Evolutionary conservation across 1,284 basidiomycete genomes (phyloP), one percentile per base, ranked within the genome.

Genomic region (Cutaneotrichosporon sp.): DNA sequence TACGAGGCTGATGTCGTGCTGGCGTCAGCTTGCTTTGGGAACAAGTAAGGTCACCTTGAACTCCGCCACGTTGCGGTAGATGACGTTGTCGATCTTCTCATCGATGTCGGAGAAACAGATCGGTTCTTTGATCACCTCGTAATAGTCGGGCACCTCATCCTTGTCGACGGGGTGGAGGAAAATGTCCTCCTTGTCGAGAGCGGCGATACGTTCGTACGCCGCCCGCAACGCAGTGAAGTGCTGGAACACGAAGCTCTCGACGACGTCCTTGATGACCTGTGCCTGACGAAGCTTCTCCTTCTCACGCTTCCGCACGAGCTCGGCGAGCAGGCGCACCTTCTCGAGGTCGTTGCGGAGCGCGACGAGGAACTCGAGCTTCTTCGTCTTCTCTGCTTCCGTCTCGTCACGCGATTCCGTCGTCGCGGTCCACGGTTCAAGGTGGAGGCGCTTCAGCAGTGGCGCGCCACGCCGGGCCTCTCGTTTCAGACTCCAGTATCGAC

Each of bases 371-470:
- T 92, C 87, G n/a, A 98, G 85, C 74, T 94, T 95, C 81, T 88
- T 85, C 5, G 84, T 81, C 79, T 91, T 92, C 69, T 97, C 92
- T 66, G 91, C 90, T 38, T 93, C 90, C 2, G 87, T 90, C 72
- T 91, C 85, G 49, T 86, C 81, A 69, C 86, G 87, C 1, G 83
- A 83, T 1, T 85, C 84, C 21, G 86, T 86, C 30, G 85, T 87
- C 1, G 92, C 91, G 0, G 96, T 97, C 97, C 96, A 99, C 0
- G 96, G 97, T 82, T 99, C 96, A 36, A 99, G 83, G 81, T 99
- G 95, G 60, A 99, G 80, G 57, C 97, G 81, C 80, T 98, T 99
- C 71, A 99, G 81, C 59, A 99, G 79, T 2, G 96, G 95, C 2
- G 97, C 97, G 3, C 97, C 97, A 50, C 96, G 83, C 65, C 96